phyloP scores from a whole-genome alignment of 2,329 filamentous ascomycete genomes.

The Pyrenophora graminea region DNA sequence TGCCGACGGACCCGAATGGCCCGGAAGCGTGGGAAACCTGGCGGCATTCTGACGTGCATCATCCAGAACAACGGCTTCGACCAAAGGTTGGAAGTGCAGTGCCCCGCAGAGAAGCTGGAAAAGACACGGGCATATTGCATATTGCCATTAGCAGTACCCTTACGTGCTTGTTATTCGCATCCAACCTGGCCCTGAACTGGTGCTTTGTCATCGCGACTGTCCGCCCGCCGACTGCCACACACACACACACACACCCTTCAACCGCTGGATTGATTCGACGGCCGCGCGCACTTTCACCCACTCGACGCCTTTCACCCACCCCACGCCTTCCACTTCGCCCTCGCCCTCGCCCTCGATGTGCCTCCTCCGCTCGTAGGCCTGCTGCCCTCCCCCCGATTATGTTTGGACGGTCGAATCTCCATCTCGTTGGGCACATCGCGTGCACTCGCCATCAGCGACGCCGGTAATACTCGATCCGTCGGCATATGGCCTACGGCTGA shows the following conservation, averaged over 20 bases:
- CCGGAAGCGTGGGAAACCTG: conserved; percentile 13
- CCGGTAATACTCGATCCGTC: conserved; percentile 19
- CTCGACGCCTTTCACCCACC: background rate
- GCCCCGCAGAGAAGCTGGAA: conserved; percentile 9
- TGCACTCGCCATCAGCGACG: conserved; percentile 27
- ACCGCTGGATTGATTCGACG: background rate
- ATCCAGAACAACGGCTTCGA: conserved; percentile 3
- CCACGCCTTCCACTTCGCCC: background rate
- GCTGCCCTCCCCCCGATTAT: conserved; percentile 32
- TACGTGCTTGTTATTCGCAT: background rate
- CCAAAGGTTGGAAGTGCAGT: background rate
- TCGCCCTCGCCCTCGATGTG: conserved; percentile 21
- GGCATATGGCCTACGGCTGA: conserved; percentile 33
- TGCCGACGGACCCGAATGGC: conserved; percentile 3
- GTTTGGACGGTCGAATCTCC: conserved; percentile 29
- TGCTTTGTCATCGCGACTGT: background rate
- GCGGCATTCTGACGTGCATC: conserved; percentile 25
- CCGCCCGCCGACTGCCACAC: conserved; percentile 13
- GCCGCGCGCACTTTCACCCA: conserved; percentile 10
- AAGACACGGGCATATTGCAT: background rate
- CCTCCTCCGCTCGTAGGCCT: conserved; percentile 18
- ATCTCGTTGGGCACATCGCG: conserved; percentile 31
- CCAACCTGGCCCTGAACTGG: too few species aligned
- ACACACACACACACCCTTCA: background rate
- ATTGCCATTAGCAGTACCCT: too few species aligned